Percentiles rank a stretch among this genome's conserved stretches.
phyloP scores from a whole-genome alignment of 2,329 filamentous ascomycete genomes.

The Didymella pomorum region DNA sequence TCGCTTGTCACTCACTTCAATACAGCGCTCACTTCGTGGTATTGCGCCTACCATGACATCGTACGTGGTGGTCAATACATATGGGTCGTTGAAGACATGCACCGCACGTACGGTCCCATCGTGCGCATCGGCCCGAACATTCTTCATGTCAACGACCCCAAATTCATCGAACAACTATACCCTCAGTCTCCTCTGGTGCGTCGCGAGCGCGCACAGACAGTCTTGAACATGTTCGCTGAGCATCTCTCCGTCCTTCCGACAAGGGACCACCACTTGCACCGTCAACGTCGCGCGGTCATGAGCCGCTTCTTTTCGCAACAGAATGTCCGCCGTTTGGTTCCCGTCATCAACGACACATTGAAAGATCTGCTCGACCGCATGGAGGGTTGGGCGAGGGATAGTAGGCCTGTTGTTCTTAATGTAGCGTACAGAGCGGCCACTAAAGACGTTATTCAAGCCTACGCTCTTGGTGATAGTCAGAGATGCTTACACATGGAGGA shows the following conservation, averaged over 20 bases:
- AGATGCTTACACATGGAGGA: conserved; percentile 13
- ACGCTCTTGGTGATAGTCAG: conserved; percentile 19
- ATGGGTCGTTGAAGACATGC: conserved; percentile 31
- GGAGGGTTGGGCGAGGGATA: conserved; percentile 6
- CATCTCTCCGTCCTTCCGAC: conserved; percentile 13
- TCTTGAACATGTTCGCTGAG: conserved; percentile 9
- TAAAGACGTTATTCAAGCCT: conserved; percentile 10
- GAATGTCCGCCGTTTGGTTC: conserved; percentile 10
- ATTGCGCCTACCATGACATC: conserved; percentile 38
- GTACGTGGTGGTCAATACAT: conserved; percentile 24
- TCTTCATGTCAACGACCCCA: conserved; percentile 26
- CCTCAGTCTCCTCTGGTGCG: conserved; percentile 10
- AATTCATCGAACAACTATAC: conserved; percentile 21
- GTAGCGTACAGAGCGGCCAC: conserved; percentile 12
- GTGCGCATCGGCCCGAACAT: conserved; percentile 22
- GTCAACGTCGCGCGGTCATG: conserved; percentile 12
- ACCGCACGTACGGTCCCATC: conserved; percentile 34
- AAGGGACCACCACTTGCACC: conserved; percentile 7
- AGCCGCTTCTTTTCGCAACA: conserved; percentile 15
- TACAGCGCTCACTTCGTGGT: conserved; percentile 25
- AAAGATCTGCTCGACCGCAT: conserved; percentile 2
- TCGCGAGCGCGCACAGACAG: conserved; percentile 14
- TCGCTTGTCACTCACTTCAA: background rate
- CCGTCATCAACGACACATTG: conserved; percentile 12
- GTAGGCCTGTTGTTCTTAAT: conserved; percentile 4